A percentile compares a stretch with the other conserved stretches of the same genome.
Evolutionary conservation across 1,284 basidiomycete genomes (phyloP).

Genomic region (Ustilago xerochloae): DNA sequence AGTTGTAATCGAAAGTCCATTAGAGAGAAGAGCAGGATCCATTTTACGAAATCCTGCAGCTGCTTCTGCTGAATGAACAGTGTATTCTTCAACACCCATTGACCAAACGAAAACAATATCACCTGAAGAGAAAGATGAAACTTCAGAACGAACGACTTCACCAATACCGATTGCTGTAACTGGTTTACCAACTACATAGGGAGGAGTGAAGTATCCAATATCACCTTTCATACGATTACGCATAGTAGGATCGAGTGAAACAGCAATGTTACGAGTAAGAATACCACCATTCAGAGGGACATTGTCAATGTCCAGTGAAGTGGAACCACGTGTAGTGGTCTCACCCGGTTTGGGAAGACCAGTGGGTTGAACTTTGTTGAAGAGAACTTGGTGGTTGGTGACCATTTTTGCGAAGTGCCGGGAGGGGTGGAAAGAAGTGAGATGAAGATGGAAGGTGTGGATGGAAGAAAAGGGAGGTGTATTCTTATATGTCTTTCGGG

Average conservation of each 20-base stretch:
- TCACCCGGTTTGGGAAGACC: conserved; percentile 45
- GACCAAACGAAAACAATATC: conserved; percentile 40
- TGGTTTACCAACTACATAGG: conserved; percentile 33
- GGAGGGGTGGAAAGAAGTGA: not conserved
- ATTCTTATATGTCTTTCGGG: not conserved
- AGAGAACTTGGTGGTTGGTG: conserved; percentile 49
- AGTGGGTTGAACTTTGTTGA: conserved; percentile 39
- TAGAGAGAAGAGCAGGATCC: conserved; percentile 14
- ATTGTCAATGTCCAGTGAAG: conserved; percentile 41
- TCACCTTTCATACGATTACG: conserved; percentile 52
- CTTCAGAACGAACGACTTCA: conserved; percentile 38
- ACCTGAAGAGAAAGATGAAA: conserved; percentile 14
- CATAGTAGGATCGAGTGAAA: conserved; percentile 53
- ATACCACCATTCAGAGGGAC: conserved; percentile 43
- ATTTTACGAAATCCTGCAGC: conserved; percentile 28
- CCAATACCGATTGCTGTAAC: conserved; percentile 42
- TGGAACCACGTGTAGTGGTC: conserved; percentile 24
- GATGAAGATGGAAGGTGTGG: not conserved
- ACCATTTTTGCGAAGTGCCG: conserved; percentile 28
- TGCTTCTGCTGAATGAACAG: conserved; percentile 16
- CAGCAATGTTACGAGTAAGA: conserved; percentile 43
- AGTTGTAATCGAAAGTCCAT: conserved; percentile 48
- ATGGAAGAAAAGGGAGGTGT: not conserved
- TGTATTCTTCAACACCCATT: conserved; percentile 41
- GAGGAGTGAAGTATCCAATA: conserved; percentile 37